A percentile compares a stretch with the other conserved stretches of the same genome.
Conservation (phyloP, 768 basidiomycete genomes). For the Mycena filopes region DNA sequence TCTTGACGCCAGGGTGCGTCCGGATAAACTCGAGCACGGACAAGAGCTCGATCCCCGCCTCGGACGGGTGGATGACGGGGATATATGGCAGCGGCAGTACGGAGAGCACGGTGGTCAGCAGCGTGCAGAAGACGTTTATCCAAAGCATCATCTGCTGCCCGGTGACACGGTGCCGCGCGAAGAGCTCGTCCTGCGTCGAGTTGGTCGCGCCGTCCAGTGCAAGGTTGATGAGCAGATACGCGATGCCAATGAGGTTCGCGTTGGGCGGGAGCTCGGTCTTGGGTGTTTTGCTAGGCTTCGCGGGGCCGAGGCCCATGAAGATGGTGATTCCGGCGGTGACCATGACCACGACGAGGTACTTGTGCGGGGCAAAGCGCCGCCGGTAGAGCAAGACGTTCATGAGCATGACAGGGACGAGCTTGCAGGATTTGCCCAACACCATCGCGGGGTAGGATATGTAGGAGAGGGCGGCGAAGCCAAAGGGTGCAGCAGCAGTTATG, state of each 20-base stretch:
- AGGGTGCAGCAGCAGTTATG: slow-evolving; percentile 92
- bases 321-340: slow-evolving; percentile 92
- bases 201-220: slow-evolving; percentile 93
- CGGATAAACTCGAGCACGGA: slow-evolving; percentile 79
- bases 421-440: slow-evolving; percentile 99
- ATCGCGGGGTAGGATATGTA: slow-evolving; percentile 99
- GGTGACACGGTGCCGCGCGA: slow-evolving; percentile 72
- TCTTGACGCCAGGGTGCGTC: slow-evolving; percentile 77
- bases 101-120: slow-evolving; percentile 74
- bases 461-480: slow-evolving; percentile 94
- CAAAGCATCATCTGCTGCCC: slow-evolving; percentile 99
- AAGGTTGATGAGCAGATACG: slow-evolving; percentile 87
- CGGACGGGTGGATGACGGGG: slow-evolving; percentile 81
- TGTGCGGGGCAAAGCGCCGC: slow-evolving; percentile 90
- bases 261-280: slow-evolving; percentile 53
- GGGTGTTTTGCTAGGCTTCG: slow-evolving; percentile 45
- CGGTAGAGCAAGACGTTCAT: slow-evolving; percentile 98
- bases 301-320: slow-evolving; percentile 88
- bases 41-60: slow-evolving; percentile 70
- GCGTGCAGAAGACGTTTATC: slow-evolving; percentile 90
- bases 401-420: slow-evolving; percentile 97
- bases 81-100: slow-evolving; percentile 83
- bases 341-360: slow-evolving; percentile 94
- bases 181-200: slow-evolving; percentile 97
- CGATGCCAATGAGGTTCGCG: slow-evolving; percentile 75